Base-by-base conservation (phyloP, 1,284 basidiomycete species). In the Taiwanofungus camphoratus region DNA sequence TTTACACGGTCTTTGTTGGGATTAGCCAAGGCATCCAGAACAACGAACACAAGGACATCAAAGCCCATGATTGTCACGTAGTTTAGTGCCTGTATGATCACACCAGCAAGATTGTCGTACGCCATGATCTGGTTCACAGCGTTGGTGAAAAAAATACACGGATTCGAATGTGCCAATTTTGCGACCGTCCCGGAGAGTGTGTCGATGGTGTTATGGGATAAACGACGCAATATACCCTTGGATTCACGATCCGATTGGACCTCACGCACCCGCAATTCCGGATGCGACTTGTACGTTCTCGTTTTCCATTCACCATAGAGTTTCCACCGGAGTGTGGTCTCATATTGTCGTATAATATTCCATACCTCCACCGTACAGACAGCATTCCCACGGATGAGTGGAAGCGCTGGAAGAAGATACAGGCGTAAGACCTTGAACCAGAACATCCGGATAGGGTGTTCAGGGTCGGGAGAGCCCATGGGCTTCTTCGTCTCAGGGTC, bases 301-400 rank as follows among this genome's bases (percentile, higher is more conserved):
- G 82, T 76, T 64, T 88, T 87, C 96, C 95, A 98, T 68, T 99
- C 94, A 37, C 94, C 96, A 57, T 99, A 97, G 21, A 99, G 69
- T 29, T 76, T 77, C 79, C 91, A 98, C 3, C 96, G 87, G 35
- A 78, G 70, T 5, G 83, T 79, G 44, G 83, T 86, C 36, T 89
- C 82, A 60, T 88, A 89, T 48, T 79, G 77, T 31, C 78, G 71
- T 37, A 99, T 75, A 35, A 97, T 77, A 49, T 81, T 79, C 92
- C 92, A 95, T 2, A 95, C 72, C 50, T 95, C 92, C 40, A 87
- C 82, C 13, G 87, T 86, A 58, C 85, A 88, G 6, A 92, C 82
- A 6, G 89, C 88, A 55, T 92, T 92, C 24, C 87, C 83, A 31
- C 83, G 77, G 41, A 92, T 87, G 36, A 96, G 76, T 21, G 92